These are phyloP conservation scores for Phalaenopsis hybrid DNA, from an alignment of 116 monocot species.

Conservation along the genomic window DNA sequence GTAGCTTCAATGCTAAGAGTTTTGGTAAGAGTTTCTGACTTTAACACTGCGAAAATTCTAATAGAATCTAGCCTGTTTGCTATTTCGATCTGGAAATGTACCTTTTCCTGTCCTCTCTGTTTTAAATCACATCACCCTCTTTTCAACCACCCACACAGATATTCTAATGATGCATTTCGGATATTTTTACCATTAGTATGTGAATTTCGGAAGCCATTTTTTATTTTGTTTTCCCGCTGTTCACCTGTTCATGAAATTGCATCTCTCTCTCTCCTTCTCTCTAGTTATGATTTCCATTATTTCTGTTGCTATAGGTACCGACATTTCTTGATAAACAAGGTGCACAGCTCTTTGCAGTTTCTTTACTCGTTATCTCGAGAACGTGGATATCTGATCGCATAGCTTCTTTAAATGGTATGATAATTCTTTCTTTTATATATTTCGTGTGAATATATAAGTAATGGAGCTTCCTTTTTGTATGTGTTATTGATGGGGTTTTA, in stretches of 20 bases:
- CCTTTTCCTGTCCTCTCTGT: neutral
- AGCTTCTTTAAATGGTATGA: slow-evolving; percentile 91
- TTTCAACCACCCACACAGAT: neutral
- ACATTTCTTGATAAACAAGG: slow-evolving; percentile 84
- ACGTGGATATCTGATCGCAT: slow-evolving; percentile 98
- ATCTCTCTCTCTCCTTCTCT: neutral
- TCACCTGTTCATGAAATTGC: neutral
- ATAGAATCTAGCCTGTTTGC: neutral
- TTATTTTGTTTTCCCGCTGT: neutral
- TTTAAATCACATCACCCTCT: neutral
- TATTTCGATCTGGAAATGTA: neutral
- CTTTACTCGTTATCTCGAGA: slow-evolving; percentile 86
- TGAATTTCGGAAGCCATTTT: neutral
- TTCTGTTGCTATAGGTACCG: slow-evolving; percentile 43
- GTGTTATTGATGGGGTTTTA: slow-evolving; percentile 7
- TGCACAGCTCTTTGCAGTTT: slow-evolving; percentile 81
- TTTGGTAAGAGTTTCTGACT: slow-evolving; percentile 43
- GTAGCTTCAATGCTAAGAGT: slow-evolving; percentile 82
- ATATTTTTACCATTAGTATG: neutral
- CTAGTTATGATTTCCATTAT: neutral
- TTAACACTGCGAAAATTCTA: neutral
- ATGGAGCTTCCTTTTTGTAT: neutral
- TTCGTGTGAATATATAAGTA: neutral
- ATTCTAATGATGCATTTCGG: neutral
- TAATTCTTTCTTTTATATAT: neutral